phyloP scores from a whole-genome alignment of 2,329 filamentous ascomycete species.

The Aspergillus caelatus region DNA sequence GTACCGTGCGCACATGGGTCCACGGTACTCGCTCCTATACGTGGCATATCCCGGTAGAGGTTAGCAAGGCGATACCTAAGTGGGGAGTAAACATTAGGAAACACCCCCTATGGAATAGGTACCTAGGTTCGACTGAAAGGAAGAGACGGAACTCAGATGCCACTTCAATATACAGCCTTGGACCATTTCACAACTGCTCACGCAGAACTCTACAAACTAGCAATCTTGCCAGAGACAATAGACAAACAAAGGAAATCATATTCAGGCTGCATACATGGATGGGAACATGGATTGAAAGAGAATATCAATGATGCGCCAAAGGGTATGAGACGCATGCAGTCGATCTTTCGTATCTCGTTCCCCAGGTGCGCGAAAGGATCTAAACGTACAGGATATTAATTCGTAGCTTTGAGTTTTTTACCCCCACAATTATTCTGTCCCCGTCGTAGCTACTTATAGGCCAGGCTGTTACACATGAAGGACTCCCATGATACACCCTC shows the following conservation, averaged over 20 bases:
- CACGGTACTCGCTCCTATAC: not conserved
- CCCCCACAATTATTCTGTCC: conserved; percentile 26
- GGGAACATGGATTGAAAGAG: conserved; percentile 20
- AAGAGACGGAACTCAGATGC: not conserved
- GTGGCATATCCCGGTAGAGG: not conserved
- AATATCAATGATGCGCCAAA: conserved; percentile 25
- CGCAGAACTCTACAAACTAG: not conserved
- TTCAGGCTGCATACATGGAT: conserved; percentile 30
- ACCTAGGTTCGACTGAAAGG: not conserved
- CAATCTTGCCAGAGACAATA: not conserved
- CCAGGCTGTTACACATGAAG: conserved; percentile 23
- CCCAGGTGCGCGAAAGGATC: conserved; percentile 38
- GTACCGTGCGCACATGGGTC: not conserved
- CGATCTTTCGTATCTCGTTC: conserved; percentile 31
- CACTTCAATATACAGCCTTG: not conserved
- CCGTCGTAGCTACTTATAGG: conserved; percentile 33
- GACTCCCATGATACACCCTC: conserved; percentile 19
- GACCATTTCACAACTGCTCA: not conserved
- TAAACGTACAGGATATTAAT: conserved; percentile 48
- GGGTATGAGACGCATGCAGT: conserved; percentile 16
- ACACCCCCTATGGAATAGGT: not conserved
- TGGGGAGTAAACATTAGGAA: not conserved
- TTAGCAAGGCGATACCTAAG: not conserved
- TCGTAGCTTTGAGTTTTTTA: conserved; percentile 34
- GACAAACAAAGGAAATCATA: conserved; percentile 40